Conservation (phyloP, 768 basidiomycete species). For the Coprinopsis strossmayeri region DNA sequence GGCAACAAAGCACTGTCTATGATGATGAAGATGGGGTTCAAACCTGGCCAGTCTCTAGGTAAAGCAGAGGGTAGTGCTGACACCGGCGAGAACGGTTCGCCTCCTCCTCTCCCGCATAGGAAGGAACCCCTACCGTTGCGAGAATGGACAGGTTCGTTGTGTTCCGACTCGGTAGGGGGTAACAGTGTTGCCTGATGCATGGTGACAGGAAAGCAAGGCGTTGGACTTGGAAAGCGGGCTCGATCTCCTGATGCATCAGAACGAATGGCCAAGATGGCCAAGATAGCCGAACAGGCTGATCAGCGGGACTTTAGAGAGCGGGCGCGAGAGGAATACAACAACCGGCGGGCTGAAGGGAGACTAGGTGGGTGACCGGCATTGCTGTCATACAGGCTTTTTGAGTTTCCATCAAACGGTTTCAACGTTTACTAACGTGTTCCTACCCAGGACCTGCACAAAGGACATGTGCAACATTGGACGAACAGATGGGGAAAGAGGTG, state of each 20-base stretch:
- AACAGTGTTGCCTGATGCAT: constrained; percentile 1
- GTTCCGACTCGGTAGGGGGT: constrained; percentile 5
- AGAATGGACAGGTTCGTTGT: constrained; percentile 72
- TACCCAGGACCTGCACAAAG: constrained; percentile 52
- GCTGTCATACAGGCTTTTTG: neutral
- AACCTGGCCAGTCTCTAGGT: constrained; percentile 76
- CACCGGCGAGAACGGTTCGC: too few relatives aligned
- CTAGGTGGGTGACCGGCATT: constrained; percentile 31
- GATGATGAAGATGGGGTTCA: constrained; percentile 95
- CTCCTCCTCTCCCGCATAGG: constrained; percentile 44
- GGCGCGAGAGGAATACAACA: constrained; percentile 67
- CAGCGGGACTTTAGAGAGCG: constrained; percentile 65
- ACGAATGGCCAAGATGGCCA: constrained; percentile 68
- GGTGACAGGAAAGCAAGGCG: constrained; percentile 66
- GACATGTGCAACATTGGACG: constrained; percentile 73
- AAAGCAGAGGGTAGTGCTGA: neutral
- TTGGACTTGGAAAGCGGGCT: constrained; percentile 64
- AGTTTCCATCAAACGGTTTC: constrained; percentile 6
- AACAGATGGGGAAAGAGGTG: constrained; percentile 61
- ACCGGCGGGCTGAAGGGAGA: constrained; percentile 64
- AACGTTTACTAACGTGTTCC: constrained; percentile 3
- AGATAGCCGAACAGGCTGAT: constrained; percentile 56
- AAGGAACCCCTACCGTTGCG: constrained; percentile 67
- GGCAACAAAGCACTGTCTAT: constrained; percentile 78
- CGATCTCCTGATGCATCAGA: constrained; percentile 58